These are phyloP conservation scores for Fragosphaeria purpurea DNA, from an alignment of 2,329 filamentous ascomycete species.

Conservation along the genomic window DNA sequence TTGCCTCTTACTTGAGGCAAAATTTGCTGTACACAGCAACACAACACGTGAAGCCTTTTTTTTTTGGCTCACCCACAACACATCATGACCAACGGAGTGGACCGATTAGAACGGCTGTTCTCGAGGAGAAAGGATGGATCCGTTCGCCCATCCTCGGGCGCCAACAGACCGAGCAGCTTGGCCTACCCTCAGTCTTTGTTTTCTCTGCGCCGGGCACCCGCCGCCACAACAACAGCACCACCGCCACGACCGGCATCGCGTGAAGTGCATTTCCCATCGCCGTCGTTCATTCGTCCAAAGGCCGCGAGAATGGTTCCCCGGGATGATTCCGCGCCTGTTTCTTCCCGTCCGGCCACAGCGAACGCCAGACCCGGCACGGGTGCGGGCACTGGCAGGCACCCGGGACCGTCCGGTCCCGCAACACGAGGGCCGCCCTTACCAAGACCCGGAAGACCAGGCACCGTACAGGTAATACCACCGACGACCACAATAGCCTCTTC, in stretches of 20 bases:
- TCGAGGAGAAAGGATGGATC: conserved; percentile 28
- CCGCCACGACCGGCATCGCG: neutral
- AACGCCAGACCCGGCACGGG: too few species aligned
- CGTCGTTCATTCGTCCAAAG: conserved; percentile 47
- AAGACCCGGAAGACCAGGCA: too few species aligned
- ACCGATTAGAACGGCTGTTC: conserved; percentile 43
- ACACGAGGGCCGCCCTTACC: too few species aligned
- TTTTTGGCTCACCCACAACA: neutral
- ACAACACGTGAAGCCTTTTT: too few species aligned
- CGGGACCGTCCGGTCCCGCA: too few species aligned
- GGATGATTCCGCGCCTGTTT: conserved; percentile 28
- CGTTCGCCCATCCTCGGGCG: conserved; percentile 9
- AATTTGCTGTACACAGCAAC: too few species aligned
- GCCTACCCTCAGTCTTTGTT: conserved; percentile 12
- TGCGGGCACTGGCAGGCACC: neutral
- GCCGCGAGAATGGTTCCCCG: conserved; percentile 47
- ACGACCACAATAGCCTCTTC: too few species aligned
- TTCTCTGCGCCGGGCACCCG: conserved; percentile 1
- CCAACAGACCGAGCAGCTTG: conserved; percentile 1
- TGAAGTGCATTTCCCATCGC: conserved; percentile 32
- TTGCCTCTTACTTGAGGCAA: too few species aligned
- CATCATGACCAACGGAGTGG: conserved; percentile 39
- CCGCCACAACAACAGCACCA: conserved; percentile 17
- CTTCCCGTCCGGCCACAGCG: conserved; percentile 1
- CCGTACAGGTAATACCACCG: too few species aligned